A percentile compares a stretch with the other conserved stretches of the same genome.
phyloP scores from a whole-genome alignment of 2,329 filamentous ascomycete species.

The Diaporthe sp. region DNA sequence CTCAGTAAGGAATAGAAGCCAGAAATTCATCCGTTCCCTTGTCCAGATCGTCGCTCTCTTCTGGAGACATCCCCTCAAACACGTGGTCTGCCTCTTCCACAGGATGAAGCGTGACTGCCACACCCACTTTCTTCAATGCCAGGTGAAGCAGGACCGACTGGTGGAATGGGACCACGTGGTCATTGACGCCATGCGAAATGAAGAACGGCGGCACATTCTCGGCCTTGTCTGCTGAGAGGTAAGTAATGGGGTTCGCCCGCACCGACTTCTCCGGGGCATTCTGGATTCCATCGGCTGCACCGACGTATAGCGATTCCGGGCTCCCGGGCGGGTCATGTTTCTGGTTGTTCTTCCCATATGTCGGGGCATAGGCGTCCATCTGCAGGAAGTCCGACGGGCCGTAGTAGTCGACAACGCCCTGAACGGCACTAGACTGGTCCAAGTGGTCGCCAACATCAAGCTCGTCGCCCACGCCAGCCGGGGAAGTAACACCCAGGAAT shows the following conservation, averaged over 20 bases:
- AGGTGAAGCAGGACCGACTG: conserved; percentile 30
- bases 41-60: conserved; percentile 31
- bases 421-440: conserved; percentile 28
- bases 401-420: conserved; percentile 33
- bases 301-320: conserved; percentile 31
- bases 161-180: conserved; percentile 29
- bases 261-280: conserved; percentile 27
- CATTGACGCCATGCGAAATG: conserved; percentile 27
- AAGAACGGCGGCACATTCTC: conserved; percentile 31
- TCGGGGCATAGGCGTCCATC: conserved; percentile 26
- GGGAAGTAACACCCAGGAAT: conserved; percentile 29
- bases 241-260: conserved; percentile 31
- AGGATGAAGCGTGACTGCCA: conserved; percentile 8
- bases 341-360: conserved; percentile 17
- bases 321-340: conserved; percentile 29
- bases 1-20: conserved; percentile 8
- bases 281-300: conserved; percentile 26
- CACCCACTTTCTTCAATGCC: conserved; percentile 17
- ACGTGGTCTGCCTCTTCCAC: conserved; percentile 30
- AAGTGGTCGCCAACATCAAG: conserved; percentile 33
- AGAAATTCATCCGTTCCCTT: conserved; percentile 31
- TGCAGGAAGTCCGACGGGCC: conserved; percentile 33
- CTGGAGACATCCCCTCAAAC: conserved; percentile 26
- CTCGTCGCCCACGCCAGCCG: conserved; percentile 25
- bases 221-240: conserved; percentile 26